phyloP scores from a whole-genome alignment of 306 rosid species.

The Inga leiocalycina region DNA sequence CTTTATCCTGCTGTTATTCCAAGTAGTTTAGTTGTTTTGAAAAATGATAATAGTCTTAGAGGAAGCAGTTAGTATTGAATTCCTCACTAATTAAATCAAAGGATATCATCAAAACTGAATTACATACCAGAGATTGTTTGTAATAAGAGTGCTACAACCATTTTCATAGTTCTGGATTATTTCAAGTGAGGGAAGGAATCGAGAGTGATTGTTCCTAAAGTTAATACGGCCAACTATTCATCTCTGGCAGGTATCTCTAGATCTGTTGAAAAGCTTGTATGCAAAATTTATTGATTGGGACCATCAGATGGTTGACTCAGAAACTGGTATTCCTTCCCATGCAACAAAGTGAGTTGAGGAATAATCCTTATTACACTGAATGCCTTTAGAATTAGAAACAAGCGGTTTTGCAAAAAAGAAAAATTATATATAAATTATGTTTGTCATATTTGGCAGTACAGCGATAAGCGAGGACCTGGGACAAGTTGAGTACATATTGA shows the following conservation, averaged over 20 bases:
- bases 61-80: constrained; percentile 20
- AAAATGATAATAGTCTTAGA: constrained; percentile 26
- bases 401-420: constrained; percentile 10
- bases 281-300: constrained; percentile 99
- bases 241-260: constrained; percentile 87
- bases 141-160: constrained; percentile 2
- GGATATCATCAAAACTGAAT: constrained; percentile 28
- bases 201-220: constrained; percentile 21
- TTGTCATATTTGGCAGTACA: constrained; percentile 91
- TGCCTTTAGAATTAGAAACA: constrained; percentile 25
- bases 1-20: constrained; percentile 25
- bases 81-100: constrained; percentile 25
- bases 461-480: constrained; percentile 99
- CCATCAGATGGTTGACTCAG: constrained; percentile 77
- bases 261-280: constrained; percentile 91
- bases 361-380: constrained; percentile 19
- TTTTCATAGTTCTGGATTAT: constrained; percentile 30
- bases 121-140: background rate
- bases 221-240: constrained; percentile 33
- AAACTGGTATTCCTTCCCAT: constrained; percentile 83
- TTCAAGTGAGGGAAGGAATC: constrained; percentile 23
- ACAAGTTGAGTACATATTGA: constrained; percentile 98
- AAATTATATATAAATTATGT: constrained; percentile 39
- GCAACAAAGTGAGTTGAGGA: constrained; percentile 87
- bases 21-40: background rate